These are phyloP conservation scores for Fusarium heterosporum DNA, from an alignment of 2,329 filamentous ascomycete genomes.

Conservation along the genomic window DNA sequence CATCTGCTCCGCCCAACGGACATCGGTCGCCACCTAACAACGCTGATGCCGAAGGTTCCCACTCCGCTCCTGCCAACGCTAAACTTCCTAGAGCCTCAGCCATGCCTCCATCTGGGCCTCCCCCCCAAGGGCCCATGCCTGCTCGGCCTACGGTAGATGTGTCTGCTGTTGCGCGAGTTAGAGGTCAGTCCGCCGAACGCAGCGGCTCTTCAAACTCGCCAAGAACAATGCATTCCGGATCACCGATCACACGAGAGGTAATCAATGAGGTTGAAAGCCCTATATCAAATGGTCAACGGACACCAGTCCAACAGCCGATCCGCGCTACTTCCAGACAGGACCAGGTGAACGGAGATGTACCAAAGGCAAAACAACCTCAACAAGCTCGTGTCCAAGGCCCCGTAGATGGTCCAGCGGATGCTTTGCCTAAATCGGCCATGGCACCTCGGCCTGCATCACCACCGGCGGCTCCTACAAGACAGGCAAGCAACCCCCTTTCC, in stretches of 20 bases:
- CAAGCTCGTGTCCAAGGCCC: constrained; percentile 69
- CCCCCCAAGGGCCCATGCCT: constrained; percentile 66
- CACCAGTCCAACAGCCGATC: constrained; percentile 66
- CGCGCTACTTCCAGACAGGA: constrained; percentile 55
- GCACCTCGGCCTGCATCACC: constrained; percentile 65
- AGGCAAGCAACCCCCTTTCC: constrained; percentile 68
- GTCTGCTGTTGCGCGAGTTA: constrained; percentile 56
- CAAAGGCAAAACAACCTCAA: constrained; percentile 52
- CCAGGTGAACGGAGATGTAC: constrained; percentile 42
- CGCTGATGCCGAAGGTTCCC: constrained; percentile 53
- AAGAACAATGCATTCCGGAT: constrained; percentile 51
- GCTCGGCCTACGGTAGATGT: constrained; percentile 59
- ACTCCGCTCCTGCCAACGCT: constrained; percentile 52
- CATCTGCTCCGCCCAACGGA: constrained; percentile 55
- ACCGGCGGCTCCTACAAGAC: constrained; percentile 67
- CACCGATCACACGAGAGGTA: constrained; percentile 55
- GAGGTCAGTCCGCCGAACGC: constrained; percentile 64
- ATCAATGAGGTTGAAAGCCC: constrained; percentile 63
- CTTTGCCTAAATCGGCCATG: constrained; percentile 54
- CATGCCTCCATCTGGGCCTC: constrained; percentile 61
- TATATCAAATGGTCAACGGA: constrained; percentile 70
- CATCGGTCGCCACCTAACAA: constrained; percentile 55
- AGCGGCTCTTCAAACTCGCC: constrained; percentile 54
- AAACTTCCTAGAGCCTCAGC: constrained; percentile 50
- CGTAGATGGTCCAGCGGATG: constrained; percentile 75